These are phyloP conservation scores for Moniliella sp. DNA, from an alignment of 1,284 basidiomycete species.

Conservation along the genomic window DNA sequence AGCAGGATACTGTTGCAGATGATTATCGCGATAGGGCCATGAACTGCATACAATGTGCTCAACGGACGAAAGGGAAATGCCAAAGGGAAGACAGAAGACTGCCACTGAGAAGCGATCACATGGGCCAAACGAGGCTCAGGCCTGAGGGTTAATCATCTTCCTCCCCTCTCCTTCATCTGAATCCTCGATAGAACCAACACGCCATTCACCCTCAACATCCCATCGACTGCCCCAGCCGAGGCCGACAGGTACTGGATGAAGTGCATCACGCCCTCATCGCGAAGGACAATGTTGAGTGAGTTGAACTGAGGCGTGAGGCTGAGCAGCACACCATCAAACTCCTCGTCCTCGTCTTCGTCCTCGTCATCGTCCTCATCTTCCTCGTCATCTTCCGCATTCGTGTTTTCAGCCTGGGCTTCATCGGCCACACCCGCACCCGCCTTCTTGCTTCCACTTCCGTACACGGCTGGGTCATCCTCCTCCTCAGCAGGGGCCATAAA, in stretches of 20 bases:
- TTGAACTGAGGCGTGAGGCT: constrained; percentile 80
- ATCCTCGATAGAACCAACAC: constrained; percentile 20
- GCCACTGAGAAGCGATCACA: no score
- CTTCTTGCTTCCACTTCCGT: constrained; percentile 41
- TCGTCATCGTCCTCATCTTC: constrained; percentile 28
- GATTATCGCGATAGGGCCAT: no score
- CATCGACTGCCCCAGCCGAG: constrained; percentile 25
- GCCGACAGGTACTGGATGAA: constrained; percentile 32
- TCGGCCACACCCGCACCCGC: constrained; percentile 15
- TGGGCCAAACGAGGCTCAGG: no score
- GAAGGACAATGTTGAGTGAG: constrained; percentile 62
- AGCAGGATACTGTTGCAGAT: no score
- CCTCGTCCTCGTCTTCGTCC: constrained; percentile 38
- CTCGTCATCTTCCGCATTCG: constrained; percentile 7
- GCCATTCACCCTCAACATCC: constrained; percentile 28
- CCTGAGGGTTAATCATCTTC: no score
- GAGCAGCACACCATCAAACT: constrained; percentile 61
- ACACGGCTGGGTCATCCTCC: constrained; percentile 69
- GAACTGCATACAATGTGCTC: no score
- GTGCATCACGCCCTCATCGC: constrained; percentile 71
- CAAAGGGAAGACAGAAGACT: no score
- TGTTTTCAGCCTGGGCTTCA: constrained; percentile 3
- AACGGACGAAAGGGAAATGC: no score
- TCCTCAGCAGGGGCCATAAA: constrained; percentile 84
- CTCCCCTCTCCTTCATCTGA: constrained; percentile 16